Evolutionary conservation across 1,284 basidiomycete species (phyloP).

Genomic region (Bothia castanella): DNA sequence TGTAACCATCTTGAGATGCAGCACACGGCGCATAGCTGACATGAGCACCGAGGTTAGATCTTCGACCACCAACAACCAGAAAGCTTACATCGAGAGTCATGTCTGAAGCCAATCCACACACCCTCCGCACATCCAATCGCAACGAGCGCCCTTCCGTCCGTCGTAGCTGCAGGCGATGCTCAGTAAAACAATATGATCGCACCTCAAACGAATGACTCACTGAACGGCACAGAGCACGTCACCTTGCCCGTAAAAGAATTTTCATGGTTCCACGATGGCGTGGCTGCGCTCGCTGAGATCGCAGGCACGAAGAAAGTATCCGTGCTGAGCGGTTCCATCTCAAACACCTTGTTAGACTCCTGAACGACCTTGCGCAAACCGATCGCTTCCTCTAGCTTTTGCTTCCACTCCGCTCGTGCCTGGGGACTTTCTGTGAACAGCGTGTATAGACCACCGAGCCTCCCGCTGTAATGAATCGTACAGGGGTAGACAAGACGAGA

Average conservation of each 20-base stretch:
- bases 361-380: slow-evolving; percentile 82
- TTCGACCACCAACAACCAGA: not conserved
- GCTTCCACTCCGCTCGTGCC: slow-evolving; percentile 82
- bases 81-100: slow-evolving; percentile 74
- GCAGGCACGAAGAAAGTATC: slow-evolving; percentile 81
- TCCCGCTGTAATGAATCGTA: slow-evolving; percentile 80
- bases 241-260: slow-evolving; percentile 82
- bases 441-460: slow-evolving; percentile 77
- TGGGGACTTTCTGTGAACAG: slow-evolving; percentile 80
- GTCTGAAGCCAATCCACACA: slow-evolving; percentile 93
- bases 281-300: slow-evolving; percentile 43
- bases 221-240: slow-evolving; percentile 90
- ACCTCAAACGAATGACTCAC: slow-evolving; percentile 45
- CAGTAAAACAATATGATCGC: slow-evolving; percentile 1
- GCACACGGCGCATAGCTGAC: slow-evolving; percentile 79
- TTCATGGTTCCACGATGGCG: slow-evolving; percentile 64
- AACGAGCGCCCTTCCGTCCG: slow-evolving; percentile 79
- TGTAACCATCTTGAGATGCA: slow-evolving; percentile 87
- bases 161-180: slow-evolving; percentile 52
- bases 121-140: slow-evolving; percentile 95
- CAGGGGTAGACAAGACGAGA: slow-evolving; percentile 76
- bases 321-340: slow-evolving; percentile 79
- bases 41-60: slow-evolving; percentile 5
- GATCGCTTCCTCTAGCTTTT: slow-evolving; percentile 85
- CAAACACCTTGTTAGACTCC: slow-evolving; percentile 90